phyloP scores from a whole-genome alignment of 2,329 filamentous ascomycete genomes.

The Bipolaris sorokiniana region DNA sequence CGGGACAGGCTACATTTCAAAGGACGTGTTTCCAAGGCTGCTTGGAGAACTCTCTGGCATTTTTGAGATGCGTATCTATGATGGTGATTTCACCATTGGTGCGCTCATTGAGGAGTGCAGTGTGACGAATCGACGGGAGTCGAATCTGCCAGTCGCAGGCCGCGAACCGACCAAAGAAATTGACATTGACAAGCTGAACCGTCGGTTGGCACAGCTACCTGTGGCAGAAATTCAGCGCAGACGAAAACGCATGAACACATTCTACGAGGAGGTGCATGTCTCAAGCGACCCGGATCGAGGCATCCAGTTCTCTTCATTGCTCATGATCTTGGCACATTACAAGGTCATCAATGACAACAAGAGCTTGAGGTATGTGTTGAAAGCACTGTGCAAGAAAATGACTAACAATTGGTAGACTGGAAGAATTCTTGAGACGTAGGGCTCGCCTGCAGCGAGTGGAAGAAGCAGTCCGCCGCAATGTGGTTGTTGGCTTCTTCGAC shows the following conservation, averaged over 20 bases:
- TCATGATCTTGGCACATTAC: constrained; percentile 97
- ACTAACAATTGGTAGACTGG: constrained; percentile 64
- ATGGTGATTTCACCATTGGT: constrained; percentile 85
- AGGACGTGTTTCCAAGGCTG: constrained; percentile 85
- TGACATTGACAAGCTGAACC: constrained; percentile 77
- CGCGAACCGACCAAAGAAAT: constrained; percentile 56
- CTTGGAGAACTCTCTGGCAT: constrained; percentile 90
- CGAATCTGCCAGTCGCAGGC: constrained; percentile 56
- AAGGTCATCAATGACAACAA: constrained; percentile 99
- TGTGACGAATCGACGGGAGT: constrained; percentile 59
- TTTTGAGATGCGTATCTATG: constrained; percentile 97
- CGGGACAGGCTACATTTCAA: constrained; percentile 88
- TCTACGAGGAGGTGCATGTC: constrained; percentile 95
- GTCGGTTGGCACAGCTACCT: constrained; percentile 75
- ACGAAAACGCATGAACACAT: constrained; percentile 84
- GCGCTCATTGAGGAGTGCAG: constrained; percentile 85
- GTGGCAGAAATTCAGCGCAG: constrained; percentile 74
- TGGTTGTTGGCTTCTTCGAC: constrained; percentile 94
- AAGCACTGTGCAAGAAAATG: neutral
- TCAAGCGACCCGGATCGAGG: constrained; percentile 88
- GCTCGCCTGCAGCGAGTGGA: constrained; percentile 92
- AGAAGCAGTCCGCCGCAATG: constrained; percentile 87
- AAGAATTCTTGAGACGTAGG: constrained; percentile 90
- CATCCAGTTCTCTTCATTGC: constrained; percentile 87
- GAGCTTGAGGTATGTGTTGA: constrained; percentile 70